Evolutionary conservation across 1,284 basidiomycete genomes (phyloP).

Genomic region (Coniferiporia sulphurascens): DNA sequence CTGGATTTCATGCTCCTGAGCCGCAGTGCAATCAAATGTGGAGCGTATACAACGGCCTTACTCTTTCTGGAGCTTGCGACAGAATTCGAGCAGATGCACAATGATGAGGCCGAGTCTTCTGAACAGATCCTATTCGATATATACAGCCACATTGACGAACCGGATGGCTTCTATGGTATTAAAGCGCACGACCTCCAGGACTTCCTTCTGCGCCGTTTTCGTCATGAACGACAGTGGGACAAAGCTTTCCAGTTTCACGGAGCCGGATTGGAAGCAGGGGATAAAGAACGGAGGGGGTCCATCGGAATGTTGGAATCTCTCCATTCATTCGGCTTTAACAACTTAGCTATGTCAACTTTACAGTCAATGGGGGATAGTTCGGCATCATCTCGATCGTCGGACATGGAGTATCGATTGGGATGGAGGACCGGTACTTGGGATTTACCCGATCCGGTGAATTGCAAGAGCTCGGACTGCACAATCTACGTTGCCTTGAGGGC

Average conservation of each 20-base stretch:
- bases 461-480: constrained; percentile 47
- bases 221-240: constrained; percentile 91
- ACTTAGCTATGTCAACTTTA: constrained; percentile 65
- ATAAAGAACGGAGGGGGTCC: constrained; percentile 34
- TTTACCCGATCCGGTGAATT: constrained; percentile 57
- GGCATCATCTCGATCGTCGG: constrained; percentile 37
- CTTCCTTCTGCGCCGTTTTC: constrained; percentile 79
- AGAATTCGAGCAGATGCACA: constrained; percentile 41
- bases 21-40: constrained; percentile 69
- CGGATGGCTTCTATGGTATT: constrained; percentile 97
- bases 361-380: constrained; percentile 35
- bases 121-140: constrained; percentile 84
- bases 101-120: constrained; percentile 29
- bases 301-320: constrained; percentile 70
- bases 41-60: constrained; percentile 83
- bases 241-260: constrained; percentile 89
- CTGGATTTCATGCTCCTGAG: constrained; percentile 74
- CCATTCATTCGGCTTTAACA: constrained; percentile 84
- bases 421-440: constrained; percentile 95
- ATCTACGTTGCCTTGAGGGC: constrained; percentile 79
- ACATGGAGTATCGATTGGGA: constrained; percentile 71
- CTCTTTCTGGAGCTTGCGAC: constrained; percentile 83
- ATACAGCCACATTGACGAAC: constrained; percentile 93
- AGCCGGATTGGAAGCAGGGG: constrained; percentile 68
- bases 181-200: constrained; percentile 68